These are phyloP conservation scores for Moringa oleifera DNA, from an alignment of 345 rosid species.

Conservation along the genomic window DNA sequence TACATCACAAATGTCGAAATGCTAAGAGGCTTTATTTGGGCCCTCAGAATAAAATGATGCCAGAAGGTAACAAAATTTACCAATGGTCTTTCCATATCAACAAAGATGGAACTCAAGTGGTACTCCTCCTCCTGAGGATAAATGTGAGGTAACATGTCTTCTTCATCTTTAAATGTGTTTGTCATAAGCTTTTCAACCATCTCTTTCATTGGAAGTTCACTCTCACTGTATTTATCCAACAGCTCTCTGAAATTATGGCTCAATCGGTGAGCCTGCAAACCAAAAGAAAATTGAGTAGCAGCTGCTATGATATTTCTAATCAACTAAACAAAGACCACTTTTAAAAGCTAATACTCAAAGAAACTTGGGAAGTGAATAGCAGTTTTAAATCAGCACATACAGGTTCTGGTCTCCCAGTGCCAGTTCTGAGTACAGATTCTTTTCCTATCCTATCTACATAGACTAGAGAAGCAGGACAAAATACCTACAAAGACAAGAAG, in stretches of 20 bases:
- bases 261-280: slow-evolving; percentile 49
- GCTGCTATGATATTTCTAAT: too few species aligned
- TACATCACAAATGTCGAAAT: not conserved
- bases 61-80: slow-evolving; percentile 19
- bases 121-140: slow-evolving; percentile 37
- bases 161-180: slow-evolving; percentile 44
- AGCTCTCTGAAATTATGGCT: slow-evolving; percentile 36
- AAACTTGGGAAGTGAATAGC: too few species aligned
- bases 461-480: too few species aligned
- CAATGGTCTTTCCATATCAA: slow-evolving; percentile 31
- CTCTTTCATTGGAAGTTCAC: slow-evolving; percentile 43
- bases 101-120: slow-evolving; percentile 52
- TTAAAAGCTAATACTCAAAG: too few species aligned
- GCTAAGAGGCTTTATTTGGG: not conserved
- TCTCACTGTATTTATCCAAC: slow-evolving; percentile 23
- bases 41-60: not conserved
- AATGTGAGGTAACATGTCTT: slow-evolving; percentile 35
- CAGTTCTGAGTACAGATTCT: too few species aligned
- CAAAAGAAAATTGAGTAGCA: too few species aligned
- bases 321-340: not conserved
- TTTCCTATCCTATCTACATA: too few species aligned
- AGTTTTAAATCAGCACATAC: too few species aligned
- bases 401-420: too few species aligned
- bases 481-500: too few species aligned
- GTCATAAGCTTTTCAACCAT: slow-evolving; percentile 57